Percentiles rank a stretch among this genome's conserved stretches.
These are phyloP conservation scores for Ramaria sp. DNA, from an alignment of 768 basidiomycete genomes.

Conservation along the genomic window DNA sequence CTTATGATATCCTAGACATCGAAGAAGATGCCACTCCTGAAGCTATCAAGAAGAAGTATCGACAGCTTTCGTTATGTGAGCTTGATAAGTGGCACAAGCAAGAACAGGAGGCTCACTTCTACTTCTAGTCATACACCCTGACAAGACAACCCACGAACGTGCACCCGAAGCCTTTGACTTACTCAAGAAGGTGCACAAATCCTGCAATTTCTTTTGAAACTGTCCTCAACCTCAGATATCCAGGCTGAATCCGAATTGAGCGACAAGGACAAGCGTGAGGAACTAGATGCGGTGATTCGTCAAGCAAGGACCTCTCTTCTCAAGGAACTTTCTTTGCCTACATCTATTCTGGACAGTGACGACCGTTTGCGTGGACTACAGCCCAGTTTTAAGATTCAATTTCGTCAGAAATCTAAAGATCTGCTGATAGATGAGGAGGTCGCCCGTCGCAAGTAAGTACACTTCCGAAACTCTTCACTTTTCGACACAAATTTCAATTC, in stretches of 20 bases:
- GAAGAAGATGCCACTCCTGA: slow-evolving; percentile 57
- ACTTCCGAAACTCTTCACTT: not conserved
- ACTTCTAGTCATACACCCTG: slow-evolving; percentile 86
- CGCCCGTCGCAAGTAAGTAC: slow-evolving; percentile 63
- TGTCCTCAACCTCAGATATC: not conserved
- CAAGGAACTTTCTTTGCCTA: slow-evolving; percentile 49
- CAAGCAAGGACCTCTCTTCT: slow-evolving; percentile 64
- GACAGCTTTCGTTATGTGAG: slow-evolving; percentile 77
- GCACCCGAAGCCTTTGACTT: slow-evolving; percentile 91
- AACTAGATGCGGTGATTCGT: slow-evolving; percentile 68
- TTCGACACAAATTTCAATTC: not conserved
- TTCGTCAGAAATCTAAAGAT: slow-evolving; percentile 69
- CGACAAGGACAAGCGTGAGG: slow-evolving; percentile 68
- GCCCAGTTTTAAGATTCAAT: slow-evolving; percentile 56
- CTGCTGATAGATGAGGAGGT: slow-evolving; percentile 87
- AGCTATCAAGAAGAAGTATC: slow-evolving; percentile 84
- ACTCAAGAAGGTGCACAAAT: slow-evolving; percentile 73
- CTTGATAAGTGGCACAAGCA: slow-evolving; percentile 11
- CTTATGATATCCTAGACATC: slow-evolving; percentile 90
- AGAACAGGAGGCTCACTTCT: slow-evolving; percentile 7
- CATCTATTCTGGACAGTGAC: slow-evolving; percentile 50
- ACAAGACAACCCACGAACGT: slow-evolving; percentile 83
- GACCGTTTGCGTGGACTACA: slow-evolving; percentile 34
- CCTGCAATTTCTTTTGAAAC: not conserved
- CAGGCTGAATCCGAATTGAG: slow-evolving; percentile 81